Percentiles rank a stretch among this genome's conserved stretches.
Evolutionary conservation across 495 filamentous ascomycete species (phyloP).

Genomic region (Daldinia decipiens): DNA sequence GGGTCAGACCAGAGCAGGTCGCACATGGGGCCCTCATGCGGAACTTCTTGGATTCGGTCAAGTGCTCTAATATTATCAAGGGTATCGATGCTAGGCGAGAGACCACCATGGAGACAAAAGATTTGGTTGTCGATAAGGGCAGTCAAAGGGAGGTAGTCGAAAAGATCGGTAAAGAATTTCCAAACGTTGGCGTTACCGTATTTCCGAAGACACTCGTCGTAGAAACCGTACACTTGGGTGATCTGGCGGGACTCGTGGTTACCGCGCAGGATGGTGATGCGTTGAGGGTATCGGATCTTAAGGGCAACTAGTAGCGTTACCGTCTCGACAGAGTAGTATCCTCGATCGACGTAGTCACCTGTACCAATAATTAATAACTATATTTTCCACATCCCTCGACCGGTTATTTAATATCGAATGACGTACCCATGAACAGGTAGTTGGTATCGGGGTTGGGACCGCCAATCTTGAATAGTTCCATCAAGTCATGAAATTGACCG

Average conservation of each 20-base stretch:
- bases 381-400: neutral
- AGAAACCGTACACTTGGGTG: constrained; percentile 97
- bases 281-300: constrained; percentile 95
- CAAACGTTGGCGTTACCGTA: constrained; percentile 99
- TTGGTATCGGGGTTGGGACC: constrained; percentile 93
- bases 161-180: constrained; percentile 99
- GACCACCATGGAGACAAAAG: constrained; percentile 97
- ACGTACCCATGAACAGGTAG: constrained; percentile 92
- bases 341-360: constrained; percentile 97
- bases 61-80: constrained; percentile 97
- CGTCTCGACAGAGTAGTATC: constrained; percentile 97
- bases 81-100: constrained; percentile 96
- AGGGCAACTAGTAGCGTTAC: constrained; percentile 93
- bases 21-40: constrained; percentile 98
- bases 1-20: constrained; percentile 98
- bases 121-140: constrained; percentile 99
- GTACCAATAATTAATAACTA: constrained; percentile 23
- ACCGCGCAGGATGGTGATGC: constrained; percentile 95
- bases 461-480: constrained; percentile 94
- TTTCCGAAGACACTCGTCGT: constrained; percentile 96
- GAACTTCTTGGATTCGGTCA: constrained; percentile 97
- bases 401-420: neutral
- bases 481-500: constrained; percentile 92
- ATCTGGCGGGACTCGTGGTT: constrained; percentile 99
- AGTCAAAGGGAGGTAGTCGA: constrained; percentile 98